These are phyloP conservation scores for Neurospora discreta DNA, from an alignment of 495 filamentous ascomycete genomes.

Conservation along the genomic window DNA sequence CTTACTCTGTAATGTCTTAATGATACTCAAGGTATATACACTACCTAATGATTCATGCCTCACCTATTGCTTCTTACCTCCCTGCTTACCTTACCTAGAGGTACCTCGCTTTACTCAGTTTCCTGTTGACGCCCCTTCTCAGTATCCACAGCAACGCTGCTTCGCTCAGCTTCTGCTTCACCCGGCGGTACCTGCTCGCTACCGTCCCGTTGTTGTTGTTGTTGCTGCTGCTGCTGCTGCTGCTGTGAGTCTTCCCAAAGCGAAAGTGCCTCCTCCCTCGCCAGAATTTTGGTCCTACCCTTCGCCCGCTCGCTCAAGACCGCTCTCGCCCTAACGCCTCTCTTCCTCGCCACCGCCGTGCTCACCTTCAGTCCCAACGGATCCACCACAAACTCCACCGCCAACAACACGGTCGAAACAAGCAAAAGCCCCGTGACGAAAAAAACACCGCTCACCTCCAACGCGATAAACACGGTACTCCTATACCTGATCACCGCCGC, in stretches of 20 bases:
- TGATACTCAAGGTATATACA: not conserved
- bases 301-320: not conserved
- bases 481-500: conserved; percentile 11
- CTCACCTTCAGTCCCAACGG: conserved; percentile 3
- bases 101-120: no score
- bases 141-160: not conserved
- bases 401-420: conserved; percentile 4
- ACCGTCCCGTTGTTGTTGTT: not conserved
- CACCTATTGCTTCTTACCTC: not conserved
- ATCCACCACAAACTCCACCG: conserved; percentile 9
- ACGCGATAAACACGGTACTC: conserved; percentile 19
- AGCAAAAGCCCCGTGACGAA: conserved; percentile 7
- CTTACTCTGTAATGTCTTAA: not conserved
- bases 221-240: no score
- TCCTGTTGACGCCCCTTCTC: not conserved
- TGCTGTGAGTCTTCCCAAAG: not conserved
- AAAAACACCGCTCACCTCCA: conserved; percentile 20
- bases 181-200: not conserved
- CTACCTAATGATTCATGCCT: not conserved
- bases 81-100: no score
- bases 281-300: conserved; percentile 1
- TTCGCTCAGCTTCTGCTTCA: not conserved
- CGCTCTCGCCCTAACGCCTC: not conserved
- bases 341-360: conserved; percentile 1
- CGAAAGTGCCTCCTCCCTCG: not conserved